Conservation (phyloP, 1,284 basidiomycete species). For the Mycosarcoma maydis region DNA sequence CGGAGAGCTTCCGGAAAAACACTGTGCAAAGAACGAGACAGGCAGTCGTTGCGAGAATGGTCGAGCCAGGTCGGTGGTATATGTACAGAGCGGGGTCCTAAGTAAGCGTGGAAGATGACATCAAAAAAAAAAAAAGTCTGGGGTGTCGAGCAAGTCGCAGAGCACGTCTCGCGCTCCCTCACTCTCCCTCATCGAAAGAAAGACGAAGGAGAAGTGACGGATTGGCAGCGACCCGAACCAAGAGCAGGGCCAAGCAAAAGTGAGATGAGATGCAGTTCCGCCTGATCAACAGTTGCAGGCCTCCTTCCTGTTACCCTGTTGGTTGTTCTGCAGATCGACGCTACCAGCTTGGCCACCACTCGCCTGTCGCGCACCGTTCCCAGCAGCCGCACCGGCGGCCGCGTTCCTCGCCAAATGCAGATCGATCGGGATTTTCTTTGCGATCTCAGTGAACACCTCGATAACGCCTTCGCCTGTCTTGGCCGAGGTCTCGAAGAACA, state of each 20-base stretch:
- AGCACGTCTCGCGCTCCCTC: too few relatives aligned
- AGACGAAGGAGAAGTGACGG: background rate
- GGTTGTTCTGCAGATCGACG: constrained; percentile 44
- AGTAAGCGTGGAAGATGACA: too few relatives aligned
- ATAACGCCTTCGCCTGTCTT: constrained; percentile 97
- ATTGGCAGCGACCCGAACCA: background rate
- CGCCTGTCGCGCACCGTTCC: constrained; percentile 32
- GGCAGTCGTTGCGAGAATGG: background rate
- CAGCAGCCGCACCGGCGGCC: constrained; percentile 2
- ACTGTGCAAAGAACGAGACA: too few relatives aligned
- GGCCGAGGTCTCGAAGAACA: constrained; percentile 98
- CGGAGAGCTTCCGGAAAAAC: too few relatives aligned
- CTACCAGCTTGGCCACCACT: constrained; percentile 40
- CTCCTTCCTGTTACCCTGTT: constrained; percentile 35
- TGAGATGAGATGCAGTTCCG: too few relatives aligned
- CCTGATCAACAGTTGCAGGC: constrained; percentile 61
- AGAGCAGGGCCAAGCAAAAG: background rate
- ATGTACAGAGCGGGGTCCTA: constrained; percentile 19
- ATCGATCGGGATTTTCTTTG: constrained; percentile 63
- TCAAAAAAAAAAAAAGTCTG: background rate
- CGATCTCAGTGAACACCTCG: constrained; percentile 90
- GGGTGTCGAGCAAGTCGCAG: background rate
- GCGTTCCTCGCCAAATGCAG: constrained; percentile 17
- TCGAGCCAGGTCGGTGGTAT: constrained; percentile 14
- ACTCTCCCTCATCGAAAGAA: background rate